Conservation (phyloP, 2,329 filamentous ascomycete species). For the Ophiostoma quercus region DNA sequence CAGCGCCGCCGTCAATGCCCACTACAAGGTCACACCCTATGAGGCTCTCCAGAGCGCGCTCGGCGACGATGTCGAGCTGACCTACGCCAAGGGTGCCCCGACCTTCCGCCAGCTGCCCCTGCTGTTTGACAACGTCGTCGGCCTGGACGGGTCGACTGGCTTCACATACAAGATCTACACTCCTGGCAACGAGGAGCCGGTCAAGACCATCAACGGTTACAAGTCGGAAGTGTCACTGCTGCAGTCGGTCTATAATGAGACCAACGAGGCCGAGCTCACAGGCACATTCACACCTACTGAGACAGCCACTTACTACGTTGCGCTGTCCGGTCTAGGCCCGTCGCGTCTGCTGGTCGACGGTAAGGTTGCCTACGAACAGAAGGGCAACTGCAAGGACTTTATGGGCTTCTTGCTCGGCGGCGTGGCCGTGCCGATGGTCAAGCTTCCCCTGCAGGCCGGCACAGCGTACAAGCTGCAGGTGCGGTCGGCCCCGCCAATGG, state of each 20-base stretch:
- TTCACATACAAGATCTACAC: slow-evolving; percentile 2
- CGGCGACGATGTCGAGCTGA: slow-evolving; percentile 14
- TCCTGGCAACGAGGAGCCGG: neutral
- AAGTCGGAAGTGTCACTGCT: slow-evolving; percentile 2
- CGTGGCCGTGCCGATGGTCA: slow-evolving; percentile 1
- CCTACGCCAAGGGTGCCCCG: slow-evolving; percentile 13
- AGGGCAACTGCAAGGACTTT: slow-evolving; percentile 9
- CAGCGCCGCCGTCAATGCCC: slow-evolving; percentile 15
- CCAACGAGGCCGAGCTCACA: slow-evolving; percentile 11
- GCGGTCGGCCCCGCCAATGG: neutral
- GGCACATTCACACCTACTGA: slow-evolving; percentile 14
- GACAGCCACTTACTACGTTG: slow-evolving; percentile 7
- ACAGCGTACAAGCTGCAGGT: slow-evolving; percentile 11
- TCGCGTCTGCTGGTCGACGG: slow-evolving; percentile 12
- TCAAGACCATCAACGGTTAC: neutral
- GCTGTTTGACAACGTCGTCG: neutral
- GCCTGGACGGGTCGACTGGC: slow-evolving; percentile 11
- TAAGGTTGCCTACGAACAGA: slow-evolving; percentile 13
- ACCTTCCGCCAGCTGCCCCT: slow-evolving; percentile 12
- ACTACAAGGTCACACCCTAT: slow-evolving; percentile 17
- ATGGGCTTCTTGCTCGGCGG: slow-evolving; percentile 13
- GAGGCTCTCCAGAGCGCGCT: slow-evolving; percentile 10
- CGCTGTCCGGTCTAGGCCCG: slow-evolving; percentile 7
- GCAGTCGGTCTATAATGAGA: neutral
- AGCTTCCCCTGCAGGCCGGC: slow-evolving; percentile 5